These are phyloP conservation scores for Reutealis trisperma DNA, from an alignment of 345 rosid genomes.

Conservation along the genomic window DNA sequence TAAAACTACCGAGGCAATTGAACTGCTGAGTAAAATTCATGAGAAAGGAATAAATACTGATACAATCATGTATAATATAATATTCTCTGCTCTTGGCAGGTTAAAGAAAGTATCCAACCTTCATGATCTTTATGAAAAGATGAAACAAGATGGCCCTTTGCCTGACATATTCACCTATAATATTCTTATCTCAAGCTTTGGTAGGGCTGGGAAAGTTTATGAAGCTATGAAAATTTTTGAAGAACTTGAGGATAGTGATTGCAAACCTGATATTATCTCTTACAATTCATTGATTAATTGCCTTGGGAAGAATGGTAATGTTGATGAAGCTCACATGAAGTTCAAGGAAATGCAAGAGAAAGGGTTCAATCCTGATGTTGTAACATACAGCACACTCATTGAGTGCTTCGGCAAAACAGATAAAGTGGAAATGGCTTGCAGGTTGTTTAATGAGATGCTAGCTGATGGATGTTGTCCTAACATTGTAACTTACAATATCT, in stretches of 20 bases:
- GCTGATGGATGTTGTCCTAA: slow-evolving; percentile 79
- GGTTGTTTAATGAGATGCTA: slow-evolving; percentile 83
- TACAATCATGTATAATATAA: slow-evolving; percentile 73
- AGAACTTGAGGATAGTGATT: slow-evolving; percentile 75
- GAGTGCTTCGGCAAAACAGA: slow-evolving; percentile 95
- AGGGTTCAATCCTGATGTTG: slow-evolving; percentile 85
- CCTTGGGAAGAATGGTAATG: slow-evolving; percentile 88
- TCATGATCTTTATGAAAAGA: slow-evolving; percentile 71
- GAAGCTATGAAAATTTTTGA: slow-evolving; percentile 75
- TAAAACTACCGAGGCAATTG: slow-evolving; percentile 77
- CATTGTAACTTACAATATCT: slow-evolving; percentile 82
- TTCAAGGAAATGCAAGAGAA: slow-evolving; percentile 90
- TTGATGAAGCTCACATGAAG: slow-evolving; percentile 93
- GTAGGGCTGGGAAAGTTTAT: slow-evolving; percentile 67
- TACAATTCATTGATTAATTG: slow-evolving; percentile 88
- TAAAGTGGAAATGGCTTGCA: slow-evolving; percentile 81
- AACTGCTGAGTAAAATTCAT: slow-evolving; percentile 63
- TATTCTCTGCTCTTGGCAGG: slow-evolving; percentile 71
- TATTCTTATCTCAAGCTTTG: slow-evolving; percentile 77
- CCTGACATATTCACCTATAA: slow-evolving; percentile 84
- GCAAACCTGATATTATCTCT: slow-evolving; percentile 71
- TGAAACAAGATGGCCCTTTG: slow-evolving; percentile 67
- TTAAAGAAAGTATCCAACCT: slow-evolving; percentile 67
- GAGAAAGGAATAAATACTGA: slow-evolving; percentile 68
- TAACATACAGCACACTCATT: slow-evolving; percentile 83